phyloP scores from a whole-genome alignment of 257 asterid genomes.

The Primulina eburnea region DNA sequence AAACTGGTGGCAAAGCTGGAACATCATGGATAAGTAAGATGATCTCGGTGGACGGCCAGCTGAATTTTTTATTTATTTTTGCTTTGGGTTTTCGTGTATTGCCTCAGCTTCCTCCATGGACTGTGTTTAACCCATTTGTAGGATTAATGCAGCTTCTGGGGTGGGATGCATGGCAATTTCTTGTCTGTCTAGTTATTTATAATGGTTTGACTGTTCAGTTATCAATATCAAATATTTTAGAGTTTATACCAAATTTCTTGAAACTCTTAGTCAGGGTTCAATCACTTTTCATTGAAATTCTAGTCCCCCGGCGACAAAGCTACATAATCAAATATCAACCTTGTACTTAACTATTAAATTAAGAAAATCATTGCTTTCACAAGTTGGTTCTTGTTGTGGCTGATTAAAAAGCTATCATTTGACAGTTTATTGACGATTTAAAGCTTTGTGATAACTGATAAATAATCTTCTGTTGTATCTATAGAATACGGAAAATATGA shows the following conservation, averaged over 20 bases:
- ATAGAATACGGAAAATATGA: slow-evolving; percentile 8
- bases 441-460: background rate
- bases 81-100: background rate
- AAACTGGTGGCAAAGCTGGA: background rate
- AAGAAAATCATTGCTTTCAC: background rate
- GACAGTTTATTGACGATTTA: background rate
- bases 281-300: background rate
- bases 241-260: background rate
- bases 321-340: background rate
- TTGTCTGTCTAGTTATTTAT: background rate
- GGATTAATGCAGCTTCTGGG: background rate
- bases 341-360: too few species aligned
- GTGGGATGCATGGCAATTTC: background rate
- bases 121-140: background rate
- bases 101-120: background rate
- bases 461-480: background rate
- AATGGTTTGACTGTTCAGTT: background rate
- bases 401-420: background rate
- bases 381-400: background rate
- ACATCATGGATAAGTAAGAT: background rate
- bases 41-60: background rate
- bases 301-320: background rate
- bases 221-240: background rate
- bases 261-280: background rate
- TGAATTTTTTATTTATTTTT: background rate